Evolutionary conservation across 352 stramenopile species (phyloP), one percentile per base, ranked within the genome.

Genomic region (Phytophthora podocarpi): DNA sequence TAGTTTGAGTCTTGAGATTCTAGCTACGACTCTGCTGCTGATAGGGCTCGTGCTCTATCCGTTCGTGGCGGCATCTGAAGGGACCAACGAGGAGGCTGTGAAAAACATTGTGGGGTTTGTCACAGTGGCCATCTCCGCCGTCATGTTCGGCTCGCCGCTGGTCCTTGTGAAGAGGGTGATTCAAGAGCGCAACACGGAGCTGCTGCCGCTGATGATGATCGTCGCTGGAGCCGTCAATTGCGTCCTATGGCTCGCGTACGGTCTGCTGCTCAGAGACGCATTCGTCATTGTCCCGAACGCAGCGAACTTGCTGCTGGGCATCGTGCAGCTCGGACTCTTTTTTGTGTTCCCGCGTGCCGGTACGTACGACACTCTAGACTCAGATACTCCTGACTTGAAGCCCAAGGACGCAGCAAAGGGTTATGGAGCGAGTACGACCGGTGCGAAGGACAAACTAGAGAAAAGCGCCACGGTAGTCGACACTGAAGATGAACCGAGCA

Each of bases 141-240:
- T 93, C 51, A 90, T 91, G 76, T 83, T 87, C 48, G 78, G 59
- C 21, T 89, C 78, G 35, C 80, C 80, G 51, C 67, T 90, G 12
- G 68, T 77, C 12, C 43, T 79, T 5, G 69, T 88, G 15, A 74
- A 72, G 36, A 48, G 71, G 26, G 80, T 90, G 45, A 59, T 90
- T 24, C 52, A 71, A 49, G 72, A 78, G 24, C 77, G 73, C 42
- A 81, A 75, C 45, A 52, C 72, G 20, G 50, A 63, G 10, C 40
- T 74, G 15, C 52, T 90, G 34, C 80, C 80, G 4, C 53, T 85
- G 12, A 32, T 45, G 16, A 84, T 90, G 73, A 80, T 90, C 50
- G 39, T 70, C 41, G 64, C 78, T 15, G 80, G 75, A 10, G 65
- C 72, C 5, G 51, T 85, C 35, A 85, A 80, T 59, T 76, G 69